Conservation (phyloP, 306 rosid genomes). For the Adenanthera pavonina region DNA sequence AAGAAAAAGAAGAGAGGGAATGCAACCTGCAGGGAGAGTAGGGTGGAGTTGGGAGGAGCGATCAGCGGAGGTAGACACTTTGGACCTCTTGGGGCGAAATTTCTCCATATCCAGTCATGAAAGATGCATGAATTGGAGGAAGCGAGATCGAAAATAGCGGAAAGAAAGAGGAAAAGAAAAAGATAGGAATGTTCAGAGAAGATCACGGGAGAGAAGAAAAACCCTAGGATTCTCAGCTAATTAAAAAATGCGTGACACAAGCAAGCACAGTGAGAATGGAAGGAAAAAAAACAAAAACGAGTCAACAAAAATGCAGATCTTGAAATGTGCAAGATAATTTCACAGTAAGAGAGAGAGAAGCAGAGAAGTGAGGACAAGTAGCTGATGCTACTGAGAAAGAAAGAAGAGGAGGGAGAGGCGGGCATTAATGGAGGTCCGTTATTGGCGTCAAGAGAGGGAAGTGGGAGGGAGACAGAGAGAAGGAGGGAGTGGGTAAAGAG, state of each 20-base stretch:
- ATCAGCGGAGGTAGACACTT: constrained; percentile 39
- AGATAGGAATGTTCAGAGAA: constrained; percentile 14
- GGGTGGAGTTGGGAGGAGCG: constrained; percentile 44
- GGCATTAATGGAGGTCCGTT: constrained; percentile 56
- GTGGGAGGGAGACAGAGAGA: constrained; percentile 13
- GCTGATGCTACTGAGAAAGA: not conserved
- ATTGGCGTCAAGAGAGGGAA: not conserved
- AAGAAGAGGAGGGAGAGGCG: not conserved
- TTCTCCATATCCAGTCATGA: constrained; percentile 67
- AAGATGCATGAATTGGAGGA: constrained; percentile 35
- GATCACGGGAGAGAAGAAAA: constrained; percentile 10
- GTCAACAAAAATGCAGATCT: constrained; percentile 13
- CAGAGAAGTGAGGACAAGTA: not conserved
- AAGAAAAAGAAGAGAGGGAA: constrained; percentile 10
- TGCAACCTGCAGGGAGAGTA: constrained; percentile 54
- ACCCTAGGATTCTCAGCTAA: constrained; percentile 44
- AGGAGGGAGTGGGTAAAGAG: constrained; percentile 12
- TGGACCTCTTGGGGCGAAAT: constrained; percentile 56
- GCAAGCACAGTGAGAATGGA: not conserved
- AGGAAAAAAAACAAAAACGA: not conserved
- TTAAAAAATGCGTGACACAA: constrained; percentile 30
- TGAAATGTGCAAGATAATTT: not conserved
- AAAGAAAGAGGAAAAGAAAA: not conserved
- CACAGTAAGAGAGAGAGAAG: not conserved
- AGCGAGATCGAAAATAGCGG: constrained; percentile 37